Conservation (phyloP, 176 grass and related monocot species). For the Microstegium vimineum region DNA sequence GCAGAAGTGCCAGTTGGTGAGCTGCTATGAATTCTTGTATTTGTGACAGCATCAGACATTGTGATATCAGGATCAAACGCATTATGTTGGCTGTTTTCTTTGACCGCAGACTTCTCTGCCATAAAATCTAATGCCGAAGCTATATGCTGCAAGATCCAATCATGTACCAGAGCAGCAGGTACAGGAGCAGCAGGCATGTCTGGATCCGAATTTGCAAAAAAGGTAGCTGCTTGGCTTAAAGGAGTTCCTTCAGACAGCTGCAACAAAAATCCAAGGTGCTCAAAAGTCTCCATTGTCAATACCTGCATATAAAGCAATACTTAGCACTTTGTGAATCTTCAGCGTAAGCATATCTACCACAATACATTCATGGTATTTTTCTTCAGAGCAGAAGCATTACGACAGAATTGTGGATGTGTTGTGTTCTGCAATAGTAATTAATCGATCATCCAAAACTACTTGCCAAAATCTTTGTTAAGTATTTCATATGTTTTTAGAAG, state of each 20-base stretch:
- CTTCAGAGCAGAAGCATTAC: background rate
- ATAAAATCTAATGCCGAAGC: constrained; percentile 65
- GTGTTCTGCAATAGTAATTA: constrained; percentile 14
- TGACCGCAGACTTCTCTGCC: constrained; percentile 54
- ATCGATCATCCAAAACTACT: background rate
- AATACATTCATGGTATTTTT: background rate
- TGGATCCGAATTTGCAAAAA: constrained; percentile 98
- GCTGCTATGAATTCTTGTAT: constrained; percentile 47
- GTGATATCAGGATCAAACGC: constrained; percentile 70
- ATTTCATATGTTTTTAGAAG: background rate
- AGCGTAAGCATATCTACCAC: background rate
- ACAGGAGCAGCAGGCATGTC: constrained; percentile 93
- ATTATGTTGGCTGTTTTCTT: constrained; percentile 49
- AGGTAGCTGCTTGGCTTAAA: constrained; percentile 76
- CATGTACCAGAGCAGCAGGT: constrained; percentile 70
- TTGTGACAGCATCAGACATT: constrained; percentile 74
- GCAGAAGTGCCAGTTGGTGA: constrained; percentile 30
- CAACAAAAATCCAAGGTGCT: constrained; percentile 86
- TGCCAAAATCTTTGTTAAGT: background rate
- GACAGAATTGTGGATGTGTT: background rate
- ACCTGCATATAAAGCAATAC: constrained; percentile 55
- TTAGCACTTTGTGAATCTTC: constrained; percentile 12
- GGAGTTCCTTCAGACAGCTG: constrained; percentile 71
- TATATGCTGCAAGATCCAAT: constrained; percentile 85
- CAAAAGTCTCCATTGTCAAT: constrained; percentile 81